Evolutionary conservation across 257 asterid species (phyloP).

Genomic region (Asclepias syriaca): DNA sequence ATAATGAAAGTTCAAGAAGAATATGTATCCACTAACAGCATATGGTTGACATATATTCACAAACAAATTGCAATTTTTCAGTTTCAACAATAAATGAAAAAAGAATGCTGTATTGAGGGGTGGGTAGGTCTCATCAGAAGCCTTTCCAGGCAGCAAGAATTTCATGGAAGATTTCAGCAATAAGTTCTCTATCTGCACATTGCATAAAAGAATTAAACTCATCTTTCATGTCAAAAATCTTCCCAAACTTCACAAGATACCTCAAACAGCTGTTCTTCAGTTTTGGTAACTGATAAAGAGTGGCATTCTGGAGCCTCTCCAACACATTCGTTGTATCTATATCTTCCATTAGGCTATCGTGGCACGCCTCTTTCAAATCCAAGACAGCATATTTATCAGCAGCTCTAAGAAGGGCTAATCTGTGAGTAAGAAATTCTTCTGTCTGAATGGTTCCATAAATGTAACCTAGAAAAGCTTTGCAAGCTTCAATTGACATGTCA

Average conservation of each 20-base stretch:
- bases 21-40: conserved; percentile 9
- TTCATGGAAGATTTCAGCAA: conserved; percentile 60
- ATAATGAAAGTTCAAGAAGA: neutral
- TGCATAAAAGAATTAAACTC: conserved; percentile 59
- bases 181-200: conserved; percentile 68
- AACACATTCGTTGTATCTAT: conserved; percentile 67
- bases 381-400: conserved; percentile 75
- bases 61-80: neutral
- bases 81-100: conserved; percentile 9
- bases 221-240: conserved; percentile 65
- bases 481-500: conserved; percentile 81
- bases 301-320: conserved; percentile 81
- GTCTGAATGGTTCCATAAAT: conserved; percentile 59
- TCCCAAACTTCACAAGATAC: conserved; percentile 84
- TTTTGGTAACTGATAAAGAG: conserved; percentile 59
- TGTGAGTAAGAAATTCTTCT: conserved; percentile 55
- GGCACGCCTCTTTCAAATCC: conserved; percentile 81
- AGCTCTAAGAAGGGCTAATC: conserved; percentile 74
- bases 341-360: conserved; percentile 72
- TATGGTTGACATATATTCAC: conserved; percentile 4
- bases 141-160: conserved; percentile 87
- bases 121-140: conserved; percentile 38
- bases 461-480: conserved; percentile 68
- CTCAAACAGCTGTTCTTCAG: conserved; percentile 68
- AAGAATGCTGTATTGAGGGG: neutral